Evolutionary conservation across 1,139 yeast genomes (phyloP).

Genomic region (Protomyces pachydermus): DNA sequence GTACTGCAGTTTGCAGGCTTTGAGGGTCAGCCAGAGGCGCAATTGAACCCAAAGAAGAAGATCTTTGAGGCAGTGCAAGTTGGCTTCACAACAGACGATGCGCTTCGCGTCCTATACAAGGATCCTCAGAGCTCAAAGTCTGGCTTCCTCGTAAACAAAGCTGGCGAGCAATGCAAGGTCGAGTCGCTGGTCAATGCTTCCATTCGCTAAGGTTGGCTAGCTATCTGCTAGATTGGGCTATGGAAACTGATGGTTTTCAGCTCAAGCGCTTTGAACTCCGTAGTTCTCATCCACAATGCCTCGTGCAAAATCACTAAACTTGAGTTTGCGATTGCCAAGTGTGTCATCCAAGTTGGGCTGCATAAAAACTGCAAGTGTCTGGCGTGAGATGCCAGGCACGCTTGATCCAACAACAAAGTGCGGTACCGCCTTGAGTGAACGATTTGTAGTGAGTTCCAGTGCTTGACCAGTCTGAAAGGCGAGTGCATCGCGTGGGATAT

Average conservation of each 20-base stretch:
- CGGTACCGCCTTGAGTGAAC: conserved; percentile 55
- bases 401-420: conserved; percentile 51
- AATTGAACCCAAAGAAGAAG: conserved; percentile 96
- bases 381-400: conserved; percentile 46
- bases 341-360: conserved; percentile 55
- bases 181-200: conserved; percentile 10
- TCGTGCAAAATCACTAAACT: conserved; percentile 43
- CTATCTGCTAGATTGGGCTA: not conserved
- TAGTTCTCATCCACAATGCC: conserved; percentile 34
- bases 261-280: not conserved
- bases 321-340: conserved; percentile 51
- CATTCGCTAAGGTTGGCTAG: not conserved
- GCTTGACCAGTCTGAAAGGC: conserved; percentile 68
- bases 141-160: conserved; percentile 1
- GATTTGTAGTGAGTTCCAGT: conserved; percentile 50
- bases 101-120: conserved; percentile 38
- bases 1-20: conserved; percentile 89
- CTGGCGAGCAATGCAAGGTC: conserved; percentile 12
- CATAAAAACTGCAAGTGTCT: conserved; percentile 60
- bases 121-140: conserved; percentile 2
- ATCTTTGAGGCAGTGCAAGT: conserved; percentile 96
- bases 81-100: conserved; percentile 52
- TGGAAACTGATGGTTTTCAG: not conserved
- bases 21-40: conserved; percentile 80
- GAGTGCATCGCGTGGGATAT: conserved; percentile 52